phyloP scores from a whole-genome alignment of 352 stramenopile genomes.

The Phytophthora niederhauseri region DNA sequence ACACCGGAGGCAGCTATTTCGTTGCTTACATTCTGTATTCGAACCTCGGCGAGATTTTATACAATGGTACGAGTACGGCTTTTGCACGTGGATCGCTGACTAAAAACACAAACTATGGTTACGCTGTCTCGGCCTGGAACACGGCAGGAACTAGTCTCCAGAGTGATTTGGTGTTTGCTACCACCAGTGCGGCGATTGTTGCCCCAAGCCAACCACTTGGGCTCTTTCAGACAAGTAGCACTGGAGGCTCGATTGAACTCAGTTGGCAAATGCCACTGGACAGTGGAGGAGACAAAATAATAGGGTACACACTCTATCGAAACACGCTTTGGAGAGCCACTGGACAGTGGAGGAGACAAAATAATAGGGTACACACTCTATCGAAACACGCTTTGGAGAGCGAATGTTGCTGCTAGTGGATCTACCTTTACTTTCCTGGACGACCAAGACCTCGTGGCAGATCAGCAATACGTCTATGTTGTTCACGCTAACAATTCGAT shows the following conservation, averaged over 20 bases:
- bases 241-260: slow-evolving; percentile 52
- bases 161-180: slow-evolving; percentile 23
- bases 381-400: slow-evolving; percentile 29
- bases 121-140: slow-evolving; percentile 52
- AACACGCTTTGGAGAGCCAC: slow-evolving; percentile 32
- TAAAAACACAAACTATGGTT: slow-evolving; percentile 52
- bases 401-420: slow-evolving; percentile 9
- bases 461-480: slow-evolving; percentile 46
- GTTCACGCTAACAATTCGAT: slow-evolving; percentile 49
- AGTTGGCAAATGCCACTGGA: slow-evolving; percentile 51
- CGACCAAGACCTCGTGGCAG: slow-evolving; percentile 34
- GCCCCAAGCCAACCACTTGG: slow-evolving; percentile 37
- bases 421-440: slow-evolving; percentile 31
- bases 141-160: slow-evolving; percentile 38
- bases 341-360: slow-evolving; percentile 50
- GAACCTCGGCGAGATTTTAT: slow-evolving; percentile 32
- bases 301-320: slow-evolving; percentile 50
- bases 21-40: slow-evolving; percentile 50
- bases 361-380: slow-evolving; percentile 52
- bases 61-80: slow-evolving; percentile 46
- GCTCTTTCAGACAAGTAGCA: slow-evolving; percentile 16
- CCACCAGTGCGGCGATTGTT: slow-evolving; percentile 30
- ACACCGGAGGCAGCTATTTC: slow-evolving; percentile 41
- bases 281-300: slow-evolving; percentile 43
- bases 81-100: slow-evolving; percentile 42